Conservation (phyloP, 2,329 filamentous ascomycete species). For the Trichophyton schoenleinii region DNA sequence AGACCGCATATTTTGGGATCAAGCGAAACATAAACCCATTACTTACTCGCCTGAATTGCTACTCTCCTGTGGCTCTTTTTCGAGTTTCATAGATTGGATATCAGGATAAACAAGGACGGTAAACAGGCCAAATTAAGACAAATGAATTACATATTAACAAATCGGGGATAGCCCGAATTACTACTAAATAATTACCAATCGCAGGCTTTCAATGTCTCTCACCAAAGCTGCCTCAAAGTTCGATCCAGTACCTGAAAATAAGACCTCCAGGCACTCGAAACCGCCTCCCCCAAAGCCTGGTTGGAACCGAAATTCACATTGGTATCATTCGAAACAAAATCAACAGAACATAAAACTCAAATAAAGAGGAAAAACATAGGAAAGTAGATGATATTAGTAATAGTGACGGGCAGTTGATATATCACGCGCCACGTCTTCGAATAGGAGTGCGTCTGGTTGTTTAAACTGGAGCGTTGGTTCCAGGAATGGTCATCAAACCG, state of each 20-base stretch:
- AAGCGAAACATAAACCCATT: too few species aligned
- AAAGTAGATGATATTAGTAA: background rate
- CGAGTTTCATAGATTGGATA: background rate
- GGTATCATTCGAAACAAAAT: background rate
- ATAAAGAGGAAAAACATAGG: background rate
- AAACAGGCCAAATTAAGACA: background rate
- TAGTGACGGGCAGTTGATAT: too few species aligned
- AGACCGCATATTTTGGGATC: too few species aligned
- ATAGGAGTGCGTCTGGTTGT: background rate
- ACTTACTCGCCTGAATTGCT: too few species aligned
- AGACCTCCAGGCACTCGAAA: background rate
- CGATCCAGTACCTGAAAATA: background rate
- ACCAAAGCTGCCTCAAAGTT: background rate
- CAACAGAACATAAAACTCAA: background rate
- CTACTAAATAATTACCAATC: background rate
- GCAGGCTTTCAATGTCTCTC: background rate
- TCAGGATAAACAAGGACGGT: background rate
- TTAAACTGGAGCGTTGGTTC: constrained; percentile 2
- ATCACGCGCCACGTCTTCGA: too few species aligned
- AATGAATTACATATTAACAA: background rate
- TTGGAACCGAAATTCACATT: background rate
- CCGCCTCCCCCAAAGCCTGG: background rate
- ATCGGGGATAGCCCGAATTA: background rate
- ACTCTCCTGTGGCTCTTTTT: background rate
- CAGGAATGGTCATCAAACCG: background rate